phyloP scores from a whole-genome alignment of 768 basidiomycete species.

The Harrya chromipes region DNA sequence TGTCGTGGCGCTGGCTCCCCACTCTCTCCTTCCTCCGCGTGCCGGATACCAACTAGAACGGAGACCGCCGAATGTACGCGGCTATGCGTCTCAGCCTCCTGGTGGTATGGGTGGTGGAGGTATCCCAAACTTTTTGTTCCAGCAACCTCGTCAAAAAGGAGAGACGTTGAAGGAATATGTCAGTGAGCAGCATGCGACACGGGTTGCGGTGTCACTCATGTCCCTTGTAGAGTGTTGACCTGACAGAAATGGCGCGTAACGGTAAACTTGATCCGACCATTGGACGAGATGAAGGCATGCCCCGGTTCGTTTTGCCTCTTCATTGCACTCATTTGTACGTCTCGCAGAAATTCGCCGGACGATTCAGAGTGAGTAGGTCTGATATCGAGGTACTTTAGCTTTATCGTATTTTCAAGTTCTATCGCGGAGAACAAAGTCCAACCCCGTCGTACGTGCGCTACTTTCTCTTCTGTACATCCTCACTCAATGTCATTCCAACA shows the following conservation, averaged over 20 bases:
- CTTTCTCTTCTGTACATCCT: constrained; percentile 5
- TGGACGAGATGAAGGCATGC: constrained; percentile 76
- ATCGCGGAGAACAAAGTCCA: constrained; percentile 86
- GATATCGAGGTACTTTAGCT: neutral
- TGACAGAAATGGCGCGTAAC: constrained; percentile 77
- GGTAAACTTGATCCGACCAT: constrained; percentile 92
- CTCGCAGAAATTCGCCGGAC: constrained; percentile 80
- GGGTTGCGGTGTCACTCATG: neutral
- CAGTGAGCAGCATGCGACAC: constrained; percentile 27
- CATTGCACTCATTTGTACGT: neutral
- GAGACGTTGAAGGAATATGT: constrained; percentile 83
- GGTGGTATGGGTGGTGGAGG: constrained; percentile 35
- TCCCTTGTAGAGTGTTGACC: constrained; percentile 61
- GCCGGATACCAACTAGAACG: neutral
- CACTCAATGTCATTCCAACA: constrained; percentile 19
- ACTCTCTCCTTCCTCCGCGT: neutral
- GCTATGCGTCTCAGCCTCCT: constrained; percentile 49
- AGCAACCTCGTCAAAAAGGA: constrained; percentile 70
- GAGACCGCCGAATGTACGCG: constrained; percentile 19
- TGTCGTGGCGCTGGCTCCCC: neutral
- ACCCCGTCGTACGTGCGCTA: constrained; percentile 65
- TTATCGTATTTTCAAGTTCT: constrained; percentile 48
- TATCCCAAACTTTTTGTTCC: constrained; percentile 56
- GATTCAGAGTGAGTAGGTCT: constrained; percentile 68
- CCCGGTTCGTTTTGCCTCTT: neutral